A percentile compares a stretch with the other conserved stretches of the same genome.
Evolutionary conservation across 768 basidiomycete species (phyloP).

Genomic region (Tricholoma hemisulphureum): DNA sequence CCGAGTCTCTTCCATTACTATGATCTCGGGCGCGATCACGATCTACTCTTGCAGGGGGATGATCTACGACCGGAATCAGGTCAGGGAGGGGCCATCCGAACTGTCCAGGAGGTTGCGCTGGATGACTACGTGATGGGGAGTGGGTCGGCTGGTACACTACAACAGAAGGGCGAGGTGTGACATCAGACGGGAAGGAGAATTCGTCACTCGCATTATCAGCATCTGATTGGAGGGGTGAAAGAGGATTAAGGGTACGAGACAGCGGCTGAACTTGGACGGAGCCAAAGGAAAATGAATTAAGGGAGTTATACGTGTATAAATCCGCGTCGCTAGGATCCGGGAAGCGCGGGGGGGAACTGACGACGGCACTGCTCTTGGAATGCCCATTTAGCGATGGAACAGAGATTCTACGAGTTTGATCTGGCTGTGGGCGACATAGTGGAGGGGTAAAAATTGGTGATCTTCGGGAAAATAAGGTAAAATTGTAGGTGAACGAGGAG

Average conservation of each 20-base stretch:
- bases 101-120: conserved; percentile 26
- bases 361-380: conserved; percentile 1
- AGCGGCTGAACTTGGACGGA: conserved; percentile 33
- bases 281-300: conserved; percentile 50
- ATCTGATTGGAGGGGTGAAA: conserved; percentile 32
- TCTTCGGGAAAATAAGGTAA: conserved; percentile 8
- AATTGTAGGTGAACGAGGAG: background rate
- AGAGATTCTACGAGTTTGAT: conserved; percentile 5
- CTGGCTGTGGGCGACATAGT: conserved; percentile 7
- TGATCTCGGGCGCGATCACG: conserved; percentile 10
- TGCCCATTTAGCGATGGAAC: conserved; percentile 1
- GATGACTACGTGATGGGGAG: conserved; percentile 28
- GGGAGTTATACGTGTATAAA: conserved; percentile 43
- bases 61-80: conserved; percentile 1
- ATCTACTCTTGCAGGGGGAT: conserved; percentile 1
- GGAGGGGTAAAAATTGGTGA: conserved; percentile 7
- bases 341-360: conserved; percentile 5
- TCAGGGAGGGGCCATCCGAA: conserved; percentile 11
- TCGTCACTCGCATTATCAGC: conserved; percentile 38
- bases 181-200: conserved; percentile 34
- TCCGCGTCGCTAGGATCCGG: conserved; percentile 17
- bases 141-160: conserved; percentile 26
- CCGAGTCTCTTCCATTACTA: conserved; percentile 23
- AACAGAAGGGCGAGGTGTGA: conserved; percentile 52
- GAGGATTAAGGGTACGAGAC: conserved; percentile 34